Conservation (phyloP, 148 eudicot species). For the Hydrangea macrophylla region DNA sequence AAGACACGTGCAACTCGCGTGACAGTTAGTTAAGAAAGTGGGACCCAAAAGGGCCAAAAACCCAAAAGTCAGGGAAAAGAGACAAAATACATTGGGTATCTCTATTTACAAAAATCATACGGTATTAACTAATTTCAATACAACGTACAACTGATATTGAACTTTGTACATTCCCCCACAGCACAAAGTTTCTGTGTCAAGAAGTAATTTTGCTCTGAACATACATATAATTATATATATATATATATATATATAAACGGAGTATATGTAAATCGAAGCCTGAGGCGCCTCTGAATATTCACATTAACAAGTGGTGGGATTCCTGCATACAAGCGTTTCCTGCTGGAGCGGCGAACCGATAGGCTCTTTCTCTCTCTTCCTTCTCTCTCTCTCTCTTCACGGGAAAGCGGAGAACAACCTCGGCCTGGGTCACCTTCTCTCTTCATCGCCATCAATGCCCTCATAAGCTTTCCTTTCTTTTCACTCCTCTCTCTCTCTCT, state of each 20-base stretch:
- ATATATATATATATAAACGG: neutral
- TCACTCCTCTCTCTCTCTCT: neutral
- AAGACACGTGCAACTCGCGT: too few relatives aligned
- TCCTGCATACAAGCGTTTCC: conserved; percentile 21
- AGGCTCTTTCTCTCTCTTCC: conserved; percentile 16
- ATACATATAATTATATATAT: neutral
- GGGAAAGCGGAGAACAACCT: conserved; percentile 21
- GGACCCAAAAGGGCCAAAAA: too few relatives aligned
- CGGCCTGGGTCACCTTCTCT: neutral
- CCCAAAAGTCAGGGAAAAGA: too few relatives aligned
- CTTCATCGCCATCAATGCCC: conserved; percentile 7
- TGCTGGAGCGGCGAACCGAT: conserved; percentile 21
- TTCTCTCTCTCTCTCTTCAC: conserved; percentile 13
- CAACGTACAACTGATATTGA: too few relatives aligned
- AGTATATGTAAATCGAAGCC: neutral
- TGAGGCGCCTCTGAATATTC: too few relatives aligned
- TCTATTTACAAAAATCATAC: too few relatives aligned
- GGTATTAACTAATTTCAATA: too few relatives aligned
- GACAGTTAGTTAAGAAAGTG: too few relatives aligned
- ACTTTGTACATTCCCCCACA: too few relatives aligned
- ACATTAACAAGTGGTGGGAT: conserved; percentile 29
- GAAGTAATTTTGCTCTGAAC: too few relatives aligned
- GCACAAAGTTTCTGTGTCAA: too few relatives aligned
- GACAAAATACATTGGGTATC: too few relatives aligned
- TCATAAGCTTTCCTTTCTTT: neutral